Percentiles rank a stretch among this genome's conserved stretches.
phyloP scores from a whole-genome alignment of 179 eudicot species.

The Gypsophila paniculata region DNA sequence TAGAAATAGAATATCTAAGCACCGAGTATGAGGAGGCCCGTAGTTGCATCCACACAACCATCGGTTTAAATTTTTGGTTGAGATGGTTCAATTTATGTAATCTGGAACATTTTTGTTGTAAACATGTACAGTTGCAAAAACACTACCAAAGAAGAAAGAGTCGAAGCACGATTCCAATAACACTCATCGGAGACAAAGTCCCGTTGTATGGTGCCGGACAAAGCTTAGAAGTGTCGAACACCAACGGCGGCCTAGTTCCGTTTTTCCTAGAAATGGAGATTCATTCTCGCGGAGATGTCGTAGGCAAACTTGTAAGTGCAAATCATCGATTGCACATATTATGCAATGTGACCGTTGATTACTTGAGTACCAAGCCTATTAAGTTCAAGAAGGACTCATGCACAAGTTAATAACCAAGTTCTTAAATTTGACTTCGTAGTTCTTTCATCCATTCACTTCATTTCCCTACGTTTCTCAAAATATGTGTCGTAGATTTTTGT shows the following conservation, averaged over 20 bases:
- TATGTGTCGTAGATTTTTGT: too few species aligned
- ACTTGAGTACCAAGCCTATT: constrained; percentile 59
- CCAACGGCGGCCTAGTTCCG: constrained; percentile 43
- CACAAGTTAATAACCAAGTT: constrained; percentile 23
- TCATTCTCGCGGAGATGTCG: constrained; percentile 60
- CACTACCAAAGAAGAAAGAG: constrained; percentile 86
- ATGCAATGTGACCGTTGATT: constrained; percentile 57
- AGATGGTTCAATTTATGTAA: too few species aligned
- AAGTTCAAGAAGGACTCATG: constrained; percentile 67
- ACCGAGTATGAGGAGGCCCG: too few species aligned
- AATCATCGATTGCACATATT: constrained; percentile 41
- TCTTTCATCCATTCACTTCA: background rate
- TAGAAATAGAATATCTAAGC: too few species aligned
- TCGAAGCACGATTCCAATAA: constrained; percentile 37
- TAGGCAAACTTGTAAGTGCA: constrained; percentile 75
- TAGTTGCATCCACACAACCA: too few species aligned
- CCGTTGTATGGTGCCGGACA: constrained; percentile 92
- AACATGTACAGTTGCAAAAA: constrained; percentile 54
- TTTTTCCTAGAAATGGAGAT: constrained; percentile 54
- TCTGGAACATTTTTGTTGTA: background rate
- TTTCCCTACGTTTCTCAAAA: too few species aligned
- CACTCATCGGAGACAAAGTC: constrained; percentile 56
- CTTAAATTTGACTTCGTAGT: background rate
- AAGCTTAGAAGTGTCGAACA: constrained; percentile 35
- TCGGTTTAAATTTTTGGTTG: too few species aligned